These are phyloP conservation scores for Podila epigama DNA, from an alignment of 192 early-diverging fungal species.

Conservation along the genomic window DNA sequence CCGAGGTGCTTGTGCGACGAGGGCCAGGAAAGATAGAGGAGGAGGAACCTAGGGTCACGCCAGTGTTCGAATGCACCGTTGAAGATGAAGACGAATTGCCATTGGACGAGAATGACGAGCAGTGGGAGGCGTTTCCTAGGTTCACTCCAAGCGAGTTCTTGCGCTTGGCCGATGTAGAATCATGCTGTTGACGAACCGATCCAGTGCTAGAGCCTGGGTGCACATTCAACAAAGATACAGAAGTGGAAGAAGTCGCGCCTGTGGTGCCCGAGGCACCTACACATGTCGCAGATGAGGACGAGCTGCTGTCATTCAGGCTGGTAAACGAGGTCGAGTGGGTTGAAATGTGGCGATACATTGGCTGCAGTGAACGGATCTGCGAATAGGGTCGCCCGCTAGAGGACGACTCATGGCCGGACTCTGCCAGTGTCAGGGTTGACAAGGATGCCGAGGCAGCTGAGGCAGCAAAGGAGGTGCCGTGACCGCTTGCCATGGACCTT, in stretches of 20 bases:
- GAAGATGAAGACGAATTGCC: conserved; percentile 23
- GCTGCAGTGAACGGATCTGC: conserved; percentile 6
- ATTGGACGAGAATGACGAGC: conserved; percentile 25
- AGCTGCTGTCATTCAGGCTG: neutral
- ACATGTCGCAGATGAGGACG: neutral
- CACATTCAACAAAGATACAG: neutral
- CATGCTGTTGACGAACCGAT: conserved; percentile 7
- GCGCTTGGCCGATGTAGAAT: conserved; percentile 26
- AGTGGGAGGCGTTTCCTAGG: conserved; percentile 12
- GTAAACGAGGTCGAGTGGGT: neutral
- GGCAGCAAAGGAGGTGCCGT: conserved; percentile 4
- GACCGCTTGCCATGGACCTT: neutral
- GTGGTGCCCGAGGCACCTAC: neutral
- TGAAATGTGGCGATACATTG: neutral
- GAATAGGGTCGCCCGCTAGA: conserved; percentile 3
- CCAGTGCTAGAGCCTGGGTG: neutral
- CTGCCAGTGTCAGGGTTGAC: conserved; percentile 29
- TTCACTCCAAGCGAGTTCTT: conserved; percentile 37
- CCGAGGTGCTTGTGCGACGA: conserved; percentile 34
- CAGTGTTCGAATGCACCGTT: neutral
- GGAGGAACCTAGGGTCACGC: neutral
- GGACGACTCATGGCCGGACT: conserved; percentile 9
- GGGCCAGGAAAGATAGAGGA: conserved; percentile 41
- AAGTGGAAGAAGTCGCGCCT: neutral
- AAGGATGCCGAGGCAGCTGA: conserved; percentile 40